Evolutionary conservation across 805 yeast species (phyloP), one percentile per base, ranked within the genome.

Genomic region (Metschnikowia amazonensis): DNA sequence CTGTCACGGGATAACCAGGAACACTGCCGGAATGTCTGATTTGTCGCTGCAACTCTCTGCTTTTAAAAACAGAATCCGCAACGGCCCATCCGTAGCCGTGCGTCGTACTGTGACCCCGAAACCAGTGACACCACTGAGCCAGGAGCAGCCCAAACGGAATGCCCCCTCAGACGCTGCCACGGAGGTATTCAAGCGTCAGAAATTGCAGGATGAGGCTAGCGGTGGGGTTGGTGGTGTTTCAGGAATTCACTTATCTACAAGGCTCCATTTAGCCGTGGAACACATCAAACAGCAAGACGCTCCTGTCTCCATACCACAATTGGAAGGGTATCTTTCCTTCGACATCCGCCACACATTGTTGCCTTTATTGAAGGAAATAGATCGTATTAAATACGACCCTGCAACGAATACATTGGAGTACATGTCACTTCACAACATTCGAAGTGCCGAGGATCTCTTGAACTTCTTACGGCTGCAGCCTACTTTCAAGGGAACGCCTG

Each of bases 181-280:
- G 42, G 73, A 69, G 47, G 66, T 64, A 11, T 56, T 65, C 35
- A 71, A 69, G 45, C 60, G 70, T 39, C 75, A 47, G 33, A 49
- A 45, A 60, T 45, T 66, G 57, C 54, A 57, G 60, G 25, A 43
- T 50, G 42, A 39, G 27, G 42, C 42, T 6, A 29, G 36, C 16
- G 42, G 35, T 16, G 36, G 42, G 3, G 34, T 41, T 48, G 48
- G 60, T 52, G 61, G 56, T 30, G 59, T 69, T 48, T 63, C 72
- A n/a, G 75, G 76, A 1, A 61, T 86, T 54, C 95, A 87, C 62
- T 76, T 85, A 46, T 86, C 96, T 4, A 90, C 97, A 3, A 88
- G 89, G 62, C 74, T 94, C 44, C 83, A 88, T 59, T 79, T 89
- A 61, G 97, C 98, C 1, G 94, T 94, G 16, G 98, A 94, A 61